phyloP scores from a whole-genome alignment of 495 filamentous ascomycete species.

The Penicillium waksmanii region DNA sequence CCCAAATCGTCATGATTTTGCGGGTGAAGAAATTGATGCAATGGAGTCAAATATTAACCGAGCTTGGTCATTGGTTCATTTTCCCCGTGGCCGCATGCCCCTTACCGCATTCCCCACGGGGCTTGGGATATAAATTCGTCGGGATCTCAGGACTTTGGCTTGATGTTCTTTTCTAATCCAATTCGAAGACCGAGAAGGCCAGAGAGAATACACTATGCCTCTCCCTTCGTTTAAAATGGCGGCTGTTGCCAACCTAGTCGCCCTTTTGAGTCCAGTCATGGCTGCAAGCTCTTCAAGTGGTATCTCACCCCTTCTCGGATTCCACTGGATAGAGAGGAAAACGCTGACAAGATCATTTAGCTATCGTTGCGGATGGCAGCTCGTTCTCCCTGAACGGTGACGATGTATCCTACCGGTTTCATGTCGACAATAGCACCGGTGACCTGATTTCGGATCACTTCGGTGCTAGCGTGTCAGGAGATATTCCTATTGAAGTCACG shows the following conservation, averaged over 20 bases:
- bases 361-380: constrained; percentile 47
- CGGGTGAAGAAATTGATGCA: neutral
- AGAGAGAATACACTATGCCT: constrained; percentile 10
- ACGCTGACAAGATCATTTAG: constrained; percentile 18
- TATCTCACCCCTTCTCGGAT: neutral
- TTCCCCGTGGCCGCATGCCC: constrained; percentile 1
- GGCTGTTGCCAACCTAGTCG: constrained; percentile 9
- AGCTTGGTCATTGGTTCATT: neutral
- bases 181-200: neutral
- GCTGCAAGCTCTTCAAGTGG: constrained; percentile 11
- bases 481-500: constrained; percentile 45
- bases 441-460: constrained; percentile 58
- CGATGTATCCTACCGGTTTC: constrained; percentile 57
- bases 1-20: constrained; percentile 1
- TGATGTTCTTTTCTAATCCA: neutral
- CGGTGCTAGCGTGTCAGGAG: constrained; percentile 39
- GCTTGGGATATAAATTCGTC: neutral
- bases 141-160: neutral
- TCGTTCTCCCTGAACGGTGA: constrained; percentile 53
- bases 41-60: neutral
- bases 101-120: constrained; percentile 6
- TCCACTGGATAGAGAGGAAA: neutral
- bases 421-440: constrained; percentile 51
- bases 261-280: constrained; percentile 4
- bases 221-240: constrained; percentile 1